Evolutionary conservation across 495 filamentous ascomycete genomes (phyloP).

Genomic region (Tuber microsphaerosporum): DNA sequence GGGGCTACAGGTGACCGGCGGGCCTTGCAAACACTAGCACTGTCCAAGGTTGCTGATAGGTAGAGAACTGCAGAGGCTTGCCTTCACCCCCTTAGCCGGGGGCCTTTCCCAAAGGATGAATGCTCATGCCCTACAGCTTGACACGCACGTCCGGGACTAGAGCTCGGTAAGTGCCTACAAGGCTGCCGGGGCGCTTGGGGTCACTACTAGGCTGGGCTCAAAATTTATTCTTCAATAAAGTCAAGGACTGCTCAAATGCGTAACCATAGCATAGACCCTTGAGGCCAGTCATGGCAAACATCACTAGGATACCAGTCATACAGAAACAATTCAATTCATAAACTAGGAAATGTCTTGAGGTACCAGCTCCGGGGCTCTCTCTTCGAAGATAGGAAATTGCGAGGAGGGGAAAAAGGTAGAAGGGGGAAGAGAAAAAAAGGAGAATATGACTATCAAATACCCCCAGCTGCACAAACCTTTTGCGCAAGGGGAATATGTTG

Average conservation of each 20-base stretch:
- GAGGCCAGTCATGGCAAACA: not conserved
- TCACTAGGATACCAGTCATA: not conserved
- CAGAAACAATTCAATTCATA: not conserved
- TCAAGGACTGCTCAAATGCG: not conserved
- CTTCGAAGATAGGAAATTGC: not conserved
- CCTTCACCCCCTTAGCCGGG: no score
- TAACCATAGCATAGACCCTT: not conserved
- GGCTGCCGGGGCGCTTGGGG: no score
- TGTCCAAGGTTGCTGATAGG: no score
- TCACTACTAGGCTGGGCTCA: no score
- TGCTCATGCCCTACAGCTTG: no score
- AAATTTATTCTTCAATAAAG: not conserved
- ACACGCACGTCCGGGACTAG: no score
- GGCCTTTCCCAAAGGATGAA: no score
- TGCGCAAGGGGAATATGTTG: not conserved
- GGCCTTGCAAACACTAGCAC: no score
- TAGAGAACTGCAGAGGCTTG: no score
- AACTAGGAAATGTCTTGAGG: not conserved
- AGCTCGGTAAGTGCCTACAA: no score
- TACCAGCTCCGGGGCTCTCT: not conserved
- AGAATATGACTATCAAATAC: not conserved
- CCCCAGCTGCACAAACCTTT: not conserved
- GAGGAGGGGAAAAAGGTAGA: not conserved
- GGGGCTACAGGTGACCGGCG: no score
- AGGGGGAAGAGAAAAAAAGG: not conserved